Evolutionary conservation across 352 stramenopile genomes (phyloP), one percentile per base, ranked within the genome.

Genomic region (Pilasporangium apinafurcum): DNA sequence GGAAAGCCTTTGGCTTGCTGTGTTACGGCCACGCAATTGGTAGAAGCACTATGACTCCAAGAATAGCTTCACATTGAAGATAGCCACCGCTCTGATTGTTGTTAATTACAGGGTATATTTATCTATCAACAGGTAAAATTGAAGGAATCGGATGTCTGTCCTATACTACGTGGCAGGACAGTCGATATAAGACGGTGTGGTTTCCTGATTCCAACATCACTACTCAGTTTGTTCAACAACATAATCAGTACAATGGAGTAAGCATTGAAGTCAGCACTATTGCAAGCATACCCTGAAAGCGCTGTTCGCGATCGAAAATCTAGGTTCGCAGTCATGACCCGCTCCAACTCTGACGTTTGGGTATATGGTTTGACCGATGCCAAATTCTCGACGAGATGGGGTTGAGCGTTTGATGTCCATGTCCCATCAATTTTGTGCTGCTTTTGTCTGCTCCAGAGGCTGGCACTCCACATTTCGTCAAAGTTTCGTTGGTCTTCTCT

Each of bases 381-480:
- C 17, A 28, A n/a, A n/a, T n/a, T n/a, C 8, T 31, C 17, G 0
- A 14, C 16, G 14, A 8, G 9, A 25, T 8, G 20, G 10, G 2
- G 5, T 33, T 28, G 30, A 42, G 18, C 38, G 17, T n/a, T n/a
- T 25, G 1, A n/a, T 21, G 37, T 51, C 51, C 12, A 28, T 51
- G 16, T 13, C 17, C 42, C 8, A 18, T 51, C 34, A 8, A 13
- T 22, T 40, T 45, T 50, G 40, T 49, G 43, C 20, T 49, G 22
- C 6, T 22, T 14, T 18, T 44, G 17, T 51, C 51, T 53, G 48
- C 45, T 65, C n/a, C 51, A 44, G 22, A 80, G 61, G 38, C 65
- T 77, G 7, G 67, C 69, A 26, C 62, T 85, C 72, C 75, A 87
- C 62, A 87, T 78, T 51, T 83, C 75, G 42, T 83, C 53, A 17